Evolutionary conservation across 108 stramenopile genomes (phyloP), one percentile per base, ranked within the genome.

Genomic region (Fistulifera pelliculosa): DNA sequence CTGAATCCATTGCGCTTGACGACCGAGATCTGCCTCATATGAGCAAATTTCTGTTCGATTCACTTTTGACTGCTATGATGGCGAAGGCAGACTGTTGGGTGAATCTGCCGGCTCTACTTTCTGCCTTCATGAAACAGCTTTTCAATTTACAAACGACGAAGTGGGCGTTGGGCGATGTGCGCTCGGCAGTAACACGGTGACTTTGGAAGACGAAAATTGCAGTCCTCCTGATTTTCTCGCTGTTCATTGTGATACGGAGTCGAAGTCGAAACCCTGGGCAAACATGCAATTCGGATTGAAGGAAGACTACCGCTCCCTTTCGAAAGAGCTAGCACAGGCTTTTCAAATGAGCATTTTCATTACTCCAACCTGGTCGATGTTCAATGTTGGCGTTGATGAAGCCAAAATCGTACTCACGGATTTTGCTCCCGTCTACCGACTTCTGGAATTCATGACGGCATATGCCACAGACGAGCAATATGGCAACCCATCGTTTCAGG

Each of bases 261-360:
- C n/a, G n/a, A 54, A 23, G 25, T 25, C 43, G 55, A 40, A 13
- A 14, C 31, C 66, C 4, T 76, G 65, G 65, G 74, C 79, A 31
- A 80, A 92, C 69, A 23, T 73, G 11, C 47, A 62, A n/a, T 92
- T 74, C 69, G 90, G 90, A 4, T 65, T 87, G 13, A 58, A 79
- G 5, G 67, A 71, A 35, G 80, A 87, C 43, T 43, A 62, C 43
- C 56, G 60, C n/a, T 70, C 60, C 13, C 49, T 90, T 48, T 27
- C 38, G 5, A 27, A 66, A 6, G 18, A 44, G 44, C 38, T 76
- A 3, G 71, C 79, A 17, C 42, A 75, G 42, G 80, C 90, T 0
- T 76, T 93, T 39, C 77, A 82, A 56, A 52, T 65, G 16, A 66
- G 83, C 23, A 68, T 89, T 56, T 85, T 86, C 57, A 75, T 87